These are phyloP conservation scores for Halophytophthora batemanensis DNA, from an alignment of 352 stramenopile genomes.

Conservation along the genomic window DNA sequence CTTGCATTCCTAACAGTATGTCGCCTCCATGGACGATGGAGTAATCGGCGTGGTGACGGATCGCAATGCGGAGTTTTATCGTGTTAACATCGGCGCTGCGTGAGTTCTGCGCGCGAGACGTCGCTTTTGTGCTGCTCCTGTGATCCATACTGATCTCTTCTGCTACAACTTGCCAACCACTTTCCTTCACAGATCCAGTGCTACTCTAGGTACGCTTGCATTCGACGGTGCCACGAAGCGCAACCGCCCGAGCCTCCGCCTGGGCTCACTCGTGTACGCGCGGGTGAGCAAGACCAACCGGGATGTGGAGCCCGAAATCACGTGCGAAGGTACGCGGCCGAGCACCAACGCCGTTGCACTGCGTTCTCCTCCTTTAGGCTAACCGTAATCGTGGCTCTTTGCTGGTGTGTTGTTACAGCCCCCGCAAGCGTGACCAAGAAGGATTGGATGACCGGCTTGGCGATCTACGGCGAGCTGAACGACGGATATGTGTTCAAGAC, in stretches of 20 bases:
- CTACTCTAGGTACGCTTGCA: slow-evolving; percentile 70
- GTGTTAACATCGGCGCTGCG: slow-evolving; percentile 92
- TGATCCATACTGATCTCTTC: too few species aligned
- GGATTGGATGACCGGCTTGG: slow-evolving; percentile 98
- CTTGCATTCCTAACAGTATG: slow-evolving; percentile 46
- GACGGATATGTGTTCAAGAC: slow-evolving; percentile 91
- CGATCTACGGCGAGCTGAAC: slow-evolving; percentile 94
- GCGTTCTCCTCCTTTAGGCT: not conserved
- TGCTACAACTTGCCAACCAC: too few species aligned
- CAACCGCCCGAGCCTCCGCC: slow-evolving; percentile 92
- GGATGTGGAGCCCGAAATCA: slow-evolving; percentile 93
- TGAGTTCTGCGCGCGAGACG: too few species aligned
- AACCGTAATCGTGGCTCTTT: too few species aligned
- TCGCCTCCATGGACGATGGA: slow-evolving; percentile 78
- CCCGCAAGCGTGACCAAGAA: slow-evolving; percentile 88
- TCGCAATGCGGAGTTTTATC: slow-evolving; percentile 92
- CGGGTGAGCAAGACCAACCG: slow-evolving; percentile 85
- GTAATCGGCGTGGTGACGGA: slow-evolving; percentile 95
- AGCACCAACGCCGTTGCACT: slow-evolving; percentile 1
- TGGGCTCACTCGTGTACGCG: slow-evolving; percentile 94
- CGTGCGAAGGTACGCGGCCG: slow-evolving; percentile 81
- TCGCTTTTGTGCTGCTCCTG: too few species aligned
- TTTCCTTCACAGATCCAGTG: slow-evolving; percentile 44
- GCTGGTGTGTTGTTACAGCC: too few species aligned
- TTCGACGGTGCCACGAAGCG: slow-evolving; percentile 98